Conservation (phyloP, 2,329 filamentous ascomycete species). For the Fusarium sp. region DNA sequence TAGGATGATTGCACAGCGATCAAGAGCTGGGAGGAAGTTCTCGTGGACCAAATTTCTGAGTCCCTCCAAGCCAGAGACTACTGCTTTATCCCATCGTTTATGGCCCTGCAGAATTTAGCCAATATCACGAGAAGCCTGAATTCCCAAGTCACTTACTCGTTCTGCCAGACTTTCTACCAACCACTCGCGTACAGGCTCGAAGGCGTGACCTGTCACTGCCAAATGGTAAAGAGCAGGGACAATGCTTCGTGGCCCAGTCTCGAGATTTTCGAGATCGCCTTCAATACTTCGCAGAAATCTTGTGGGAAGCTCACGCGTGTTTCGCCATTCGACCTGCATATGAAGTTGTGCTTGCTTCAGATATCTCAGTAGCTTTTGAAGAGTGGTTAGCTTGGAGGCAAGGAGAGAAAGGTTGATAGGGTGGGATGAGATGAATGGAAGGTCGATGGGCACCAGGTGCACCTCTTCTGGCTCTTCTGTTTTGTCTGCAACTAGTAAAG, state of each 20-base stretch:
- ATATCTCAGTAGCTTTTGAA: conserved; percentile 89
- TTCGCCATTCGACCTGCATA: conserved; percentile 84
- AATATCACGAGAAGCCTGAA: conserved; percentile 19
- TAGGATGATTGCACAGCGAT: conserved; percentile 82
- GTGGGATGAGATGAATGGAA: conserved; percentile 82
- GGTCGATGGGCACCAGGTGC: conserved; percentile 77
- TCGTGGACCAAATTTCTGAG: conserved; percentile 83
- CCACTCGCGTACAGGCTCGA: conserved; percentile 83
- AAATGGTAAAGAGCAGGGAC: conserved; percentile 84
- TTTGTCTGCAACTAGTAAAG: conserved; percentile 66
- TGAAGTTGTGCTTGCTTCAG: conserved; percentile 82
- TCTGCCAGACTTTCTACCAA: conserved; percentile 84
- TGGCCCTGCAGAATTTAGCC: conserved; percentile 68
- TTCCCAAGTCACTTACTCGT: conserved; percentile 61
- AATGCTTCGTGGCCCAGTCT: conserved; percentile 68
- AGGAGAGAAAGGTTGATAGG: conserved; percentile 85
- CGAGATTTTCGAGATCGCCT: conserved; percentile 72
- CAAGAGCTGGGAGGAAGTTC: conserved; percentile 87
- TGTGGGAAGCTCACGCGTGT: conserved; percentile 78
- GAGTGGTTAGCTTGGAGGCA: conserved; percentile 84
- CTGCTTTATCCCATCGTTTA: conserved; percentile 93
- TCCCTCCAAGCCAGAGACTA: conserved; percentile 78
- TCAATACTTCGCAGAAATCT: conserved; percentile 82
- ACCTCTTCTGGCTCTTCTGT: conserved; percentile 46
- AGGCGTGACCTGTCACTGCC: conserved; percentile 83